Conservation (phyloP, 2,329 filamentous ascomycete genomes). For the Diaporthe australafricana region DNA sequence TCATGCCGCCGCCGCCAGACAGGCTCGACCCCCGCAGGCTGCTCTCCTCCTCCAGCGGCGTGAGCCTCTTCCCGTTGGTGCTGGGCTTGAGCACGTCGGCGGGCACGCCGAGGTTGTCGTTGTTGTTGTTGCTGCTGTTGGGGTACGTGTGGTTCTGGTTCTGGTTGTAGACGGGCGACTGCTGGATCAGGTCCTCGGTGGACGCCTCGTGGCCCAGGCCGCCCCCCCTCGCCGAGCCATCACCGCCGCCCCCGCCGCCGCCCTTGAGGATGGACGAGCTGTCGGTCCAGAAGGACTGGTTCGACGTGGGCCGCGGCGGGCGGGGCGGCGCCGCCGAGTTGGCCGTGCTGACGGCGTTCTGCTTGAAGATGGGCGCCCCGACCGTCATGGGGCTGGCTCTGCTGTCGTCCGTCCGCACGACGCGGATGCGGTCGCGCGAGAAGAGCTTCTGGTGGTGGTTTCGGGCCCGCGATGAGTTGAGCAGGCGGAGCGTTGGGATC, state of each 20-base stretch:
- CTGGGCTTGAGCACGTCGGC: constrained; percentile 23
- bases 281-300: constrained; percentile 24
- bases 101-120: background rate
- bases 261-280: constrained; percentile 8
- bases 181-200: constrained; percentile 16
- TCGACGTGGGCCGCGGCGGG: constrained; percentile 1
- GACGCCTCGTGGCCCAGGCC: constrained; percentile 6
- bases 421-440: constrained; percentile 20
- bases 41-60: constrained; percentile 19
- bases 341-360: background rate
- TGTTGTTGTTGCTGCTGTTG: background rate
- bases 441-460: background rate
- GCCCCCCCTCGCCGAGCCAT: no score
- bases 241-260: background rate
- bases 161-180: constrained; percentile 8
- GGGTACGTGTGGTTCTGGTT: no score
- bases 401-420: background rate
- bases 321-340: constrained; percentile 1
- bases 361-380: constrained; percentile 13
- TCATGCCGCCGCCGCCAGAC: background rate
- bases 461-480: background rate
- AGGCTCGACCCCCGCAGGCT: constrained; percentile 14
- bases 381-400: constrained; percentile 10
- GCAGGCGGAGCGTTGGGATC: constrained; percentile 28
- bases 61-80: constrained; percentile 21